phyloP scores from a whole-genome alignment of 2,329 filamentous ascomycete species.

The Plectosphaerella sp. region DNA sequence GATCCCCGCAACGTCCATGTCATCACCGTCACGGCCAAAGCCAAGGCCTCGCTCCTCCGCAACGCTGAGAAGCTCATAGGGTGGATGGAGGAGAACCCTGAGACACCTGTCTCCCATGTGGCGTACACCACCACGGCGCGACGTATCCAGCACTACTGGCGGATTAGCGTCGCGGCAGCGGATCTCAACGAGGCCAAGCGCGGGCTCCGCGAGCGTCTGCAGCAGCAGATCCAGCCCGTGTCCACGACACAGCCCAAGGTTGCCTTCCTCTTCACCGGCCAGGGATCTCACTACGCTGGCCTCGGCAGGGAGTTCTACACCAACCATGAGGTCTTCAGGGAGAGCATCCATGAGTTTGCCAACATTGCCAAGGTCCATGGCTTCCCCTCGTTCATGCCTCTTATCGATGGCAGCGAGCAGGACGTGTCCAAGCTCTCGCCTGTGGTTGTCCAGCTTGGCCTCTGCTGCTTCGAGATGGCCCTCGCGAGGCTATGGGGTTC shows the following conservation, averaged over 20 bases:
- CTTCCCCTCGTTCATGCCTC: slow-evolving; percentile 52
- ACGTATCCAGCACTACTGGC: slow-evolving; percentile 42
- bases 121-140: slow-evolving; percentile 67
- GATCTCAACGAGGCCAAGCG: slow-evolving; percentile 36
- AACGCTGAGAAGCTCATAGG: slow-evolving; percentile 52
- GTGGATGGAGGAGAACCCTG: slow-evolving; percentile 48
- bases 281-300: slow-evolving; percentile 50
- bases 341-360: slow-evolving; percentile 53
- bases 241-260: slow-evolving; percentile 39
- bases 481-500: slow-evolving; percentile 51
- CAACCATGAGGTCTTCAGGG: slow-evolving; percentile 41
- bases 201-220: slow-evolving; percentile 33
- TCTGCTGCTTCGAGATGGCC: slow-evolving; percentile 54
- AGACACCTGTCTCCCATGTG: slow-evolving; percentile 50
- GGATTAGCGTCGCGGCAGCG: slow-evolving; percentile 39
- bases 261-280: slow-evolving; percentile 51
- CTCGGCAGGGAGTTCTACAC: slow-evolving; percentile 47
- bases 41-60: slow-evolving; percentile 49
- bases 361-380: slow-evolving; percentile 44
- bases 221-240: slow-evolving; percentile 37
- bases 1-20: slow-evolving; percentile 55
- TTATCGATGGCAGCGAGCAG: slow-evolving; percentile 34
- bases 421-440: slow-evolving; percentile 43
- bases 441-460: slow-evolving; percentile 47
- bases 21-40: slow-evolving; percentile 55